A percentile compares a stretch with the other conserved stretches of the same genome.
Conservation (phyloP, 2,329 filamentous ascomycete species). For the Alternaria atra region DNA sequence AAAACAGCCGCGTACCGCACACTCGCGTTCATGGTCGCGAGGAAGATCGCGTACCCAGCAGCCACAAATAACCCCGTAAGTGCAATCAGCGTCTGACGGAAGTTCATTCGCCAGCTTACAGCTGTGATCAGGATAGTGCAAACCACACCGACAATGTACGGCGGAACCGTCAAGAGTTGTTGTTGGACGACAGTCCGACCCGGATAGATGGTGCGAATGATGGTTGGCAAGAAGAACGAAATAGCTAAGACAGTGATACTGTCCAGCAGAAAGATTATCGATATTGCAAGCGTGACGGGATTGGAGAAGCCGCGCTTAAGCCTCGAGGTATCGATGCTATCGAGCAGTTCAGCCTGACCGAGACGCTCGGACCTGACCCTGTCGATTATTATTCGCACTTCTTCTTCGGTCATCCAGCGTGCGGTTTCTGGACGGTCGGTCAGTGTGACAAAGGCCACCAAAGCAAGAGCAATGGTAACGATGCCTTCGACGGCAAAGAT, state of each 20-base stretch:
- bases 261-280: slow-evolving; percentile 67
- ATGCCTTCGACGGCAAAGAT: slow-evolving; percentile 74
- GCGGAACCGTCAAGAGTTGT: slow-evolving; percentile 73
- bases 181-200: slow-evolving; percentile 63
- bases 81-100: slow-evolving; percentile 66
- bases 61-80: slow-evolving; percentile 68
- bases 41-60: slow-evolving; percentile 72
- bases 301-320: slow-evolving; percentile 67
- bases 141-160: slow-evolving; percentile 71
- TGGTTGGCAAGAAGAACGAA: slow-evolving; percentile 73
- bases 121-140: slow-evolving; percentile 68
- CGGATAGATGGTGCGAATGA: slow-evolving; percentile 72
- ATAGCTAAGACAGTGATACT: slow-evolving; percentile 74
- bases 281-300: slow-evolving; percentile 65
- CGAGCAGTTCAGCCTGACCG: slow-evolving; percentile 66
- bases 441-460: slow-evolving; percentile 68
- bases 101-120: slow-evolving; percentile 66
- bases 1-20: slow-evolving; percentile 73
- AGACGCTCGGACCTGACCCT: slow-evolving; percentile 72
- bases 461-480: slow-evolving; percentile 63
- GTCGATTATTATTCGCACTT: slow-evolving; percentile 69
- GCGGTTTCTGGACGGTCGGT: slow-evolving; percentile 74
- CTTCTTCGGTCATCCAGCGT: slow-evolving; percentile 66
- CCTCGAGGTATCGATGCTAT: slow-evolving; percentile 68
- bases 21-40: slow-evolving; percentile 58